Evolutionary conservation across 2,329 filamentous ascomycete species (phyloP), one percentile per base, ranked within the genome.

Genomic region (Sodiomyces alkalinus): DNA sequence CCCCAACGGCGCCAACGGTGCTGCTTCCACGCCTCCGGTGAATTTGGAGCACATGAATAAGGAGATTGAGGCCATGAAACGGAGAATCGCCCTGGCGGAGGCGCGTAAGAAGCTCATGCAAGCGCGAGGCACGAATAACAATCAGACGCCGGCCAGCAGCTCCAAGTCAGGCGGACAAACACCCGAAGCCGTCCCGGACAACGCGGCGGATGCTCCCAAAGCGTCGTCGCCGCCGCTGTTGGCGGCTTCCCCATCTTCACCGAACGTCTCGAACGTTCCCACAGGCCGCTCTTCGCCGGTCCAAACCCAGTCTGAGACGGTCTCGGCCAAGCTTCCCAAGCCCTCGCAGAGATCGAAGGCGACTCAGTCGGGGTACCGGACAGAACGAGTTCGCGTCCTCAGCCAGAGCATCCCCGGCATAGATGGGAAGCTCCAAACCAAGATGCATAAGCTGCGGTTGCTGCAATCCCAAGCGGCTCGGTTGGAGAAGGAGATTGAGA

Each of bases 1-100:
- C n/a, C n/a, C n/a, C n/a, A n/a, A n/a, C n/a, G n/a, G n/a, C n/a
- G n/a, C n/a, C n/a, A n/a, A n/a, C n/a, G 47, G 52, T 21, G 42
- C 53, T 2, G 46, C 27, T 10, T 45, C 44, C 33, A 64, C 57
- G 20, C 55, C 53, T 24, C 49, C 48, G 19, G 41, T 49, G 19
- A 54, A 65, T 33, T 43, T 71, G 14, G 51, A 57, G 24, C 53
- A 49, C 21, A 70, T 69, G 50, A 62, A 68, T 36, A 63, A 60
- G 31, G 60, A 66, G 37, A 77, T 78, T 18, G 64, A 74, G 39
- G 59, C 64, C 29, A 64, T 75, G 53, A 73, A 68, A 42, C 55
- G 56, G 19, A 63, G 54, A 37, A 73, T 74, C 40, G 67, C 67
- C 3, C 61, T 70, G 39, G 64, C 64, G 11, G 68, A 74, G 44